These are phyloP conservation scores for Powellomyces hirtus DNA, from an alignment of 192 early-diverging fungal species.

Conservation along the genomic window DNA sequence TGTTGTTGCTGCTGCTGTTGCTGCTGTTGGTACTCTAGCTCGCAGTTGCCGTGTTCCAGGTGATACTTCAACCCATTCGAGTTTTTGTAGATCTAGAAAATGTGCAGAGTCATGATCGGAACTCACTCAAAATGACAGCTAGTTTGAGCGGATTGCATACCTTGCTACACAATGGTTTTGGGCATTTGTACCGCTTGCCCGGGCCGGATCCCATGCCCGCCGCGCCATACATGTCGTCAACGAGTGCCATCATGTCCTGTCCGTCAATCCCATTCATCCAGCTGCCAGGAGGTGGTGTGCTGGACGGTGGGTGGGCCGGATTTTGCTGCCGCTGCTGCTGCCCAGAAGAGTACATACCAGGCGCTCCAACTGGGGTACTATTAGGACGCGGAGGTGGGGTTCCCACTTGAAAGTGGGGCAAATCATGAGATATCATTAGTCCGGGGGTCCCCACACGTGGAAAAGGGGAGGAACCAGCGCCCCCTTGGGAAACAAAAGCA, in stretches of 20 bases:
- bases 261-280: neutral
- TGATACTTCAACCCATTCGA: slow-evolving; percentile 97
- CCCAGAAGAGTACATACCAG: neutral
- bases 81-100: slow-evolving; percentile 79
- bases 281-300: neutral
- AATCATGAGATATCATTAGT: neutral
- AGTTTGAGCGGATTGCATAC: neutral
- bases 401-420: neutral
- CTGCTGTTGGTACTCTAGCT: slow-evolving; percentile 13
- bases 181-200: slow-evolving; percentile 18
- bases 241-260: neutral
- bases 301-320: neutral
- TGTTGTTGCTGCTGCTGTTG: neutral
- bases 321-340: neutral
- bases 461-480: neutral
- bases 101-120: slow-evolving; percentile 5
- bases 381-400: neutral
- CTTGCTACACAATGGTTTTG: slow-evolving; percentile 23
- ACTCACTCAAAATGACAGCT: neutral
- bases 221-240: neutral
- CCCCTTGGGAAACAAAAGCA: neutral
- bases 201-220: neutral
- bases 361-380: neutral
- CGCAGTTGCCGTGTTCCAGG: slow-evolving; percentile 70
- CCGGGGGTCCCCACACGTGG: neutral